Conservation (phyloP, 441 rosid species). For the Sinapis alba region DNA sequence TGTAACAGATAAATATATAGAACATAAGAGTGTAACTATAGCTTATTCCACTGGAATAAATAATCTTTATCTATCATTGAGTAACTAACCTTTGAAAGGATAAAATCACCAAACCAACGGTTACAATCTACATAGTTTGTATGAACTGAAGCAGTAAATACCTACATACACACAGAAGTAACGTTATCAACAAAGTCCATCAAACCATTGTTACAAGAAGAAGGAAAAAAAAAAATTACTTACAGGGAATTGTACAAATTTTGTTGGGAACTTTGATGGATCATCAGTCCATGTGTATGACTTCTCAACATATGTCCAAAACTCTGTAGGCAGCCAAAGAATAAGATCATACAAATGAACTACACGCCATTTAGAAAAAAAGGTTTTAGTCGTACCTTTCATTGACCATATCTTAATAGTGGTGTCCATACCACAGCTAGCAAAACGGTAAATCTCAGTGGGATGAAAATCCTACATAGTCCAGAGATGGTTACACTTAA, state of each 20-base stretch:
- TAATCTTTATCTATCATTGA: too few species aligned
- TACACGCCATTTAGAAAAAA: too few species aligned
- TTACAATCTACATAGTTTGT: slow-evolving; percentile 96
- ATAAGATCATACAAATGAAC: neutral
- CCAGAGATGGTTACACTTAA: slow-evolving; percentile 11
- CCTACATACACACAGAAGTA: slow-evolving; percentile 54
- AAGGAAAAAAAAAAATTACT: slow-evolving; percentile 39
- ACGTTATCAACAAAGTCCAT: slow-evolving; percentile 13
- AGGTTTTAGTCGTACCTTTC: slow-evolving; percentile 67
- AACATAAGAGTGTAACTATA: neutral
- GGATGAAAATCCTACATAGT: slow-evolving; percentile 90
- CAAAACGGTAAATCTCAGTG: slow-evolving; percentile 77
- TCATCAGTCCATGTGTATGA: slow-evolving; percentile 95
- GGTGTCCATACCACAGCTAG: slow-evolving; percentile 99
- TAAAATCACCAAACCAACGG: slow-evolving; percentile 96
- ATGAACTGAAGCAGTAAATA: slow-evolving; percentile 95
- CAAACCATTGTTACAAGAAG: neutral
- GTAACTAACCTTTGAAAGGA: slow-evolving; percentile 87
- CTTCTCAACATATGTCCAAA: slow-evolving; percentile 96
- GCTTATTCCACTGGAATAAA: too few species aligned
- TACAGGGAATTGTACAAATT: slow-evolving; percentile 97
- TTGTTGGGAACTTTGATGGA: slow-evolving; percentile 97
- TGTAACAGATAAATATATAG: slow-evolving; percentile 44
- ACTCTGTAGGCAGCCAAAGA: slow-evolving; percentile 56
- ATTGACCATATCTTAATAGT: slow-evolving; percentile 98